phyloP scores from a whole-genome alignment of 768 basidiomycete species.

The Filobasidium wieringae region DNA sequence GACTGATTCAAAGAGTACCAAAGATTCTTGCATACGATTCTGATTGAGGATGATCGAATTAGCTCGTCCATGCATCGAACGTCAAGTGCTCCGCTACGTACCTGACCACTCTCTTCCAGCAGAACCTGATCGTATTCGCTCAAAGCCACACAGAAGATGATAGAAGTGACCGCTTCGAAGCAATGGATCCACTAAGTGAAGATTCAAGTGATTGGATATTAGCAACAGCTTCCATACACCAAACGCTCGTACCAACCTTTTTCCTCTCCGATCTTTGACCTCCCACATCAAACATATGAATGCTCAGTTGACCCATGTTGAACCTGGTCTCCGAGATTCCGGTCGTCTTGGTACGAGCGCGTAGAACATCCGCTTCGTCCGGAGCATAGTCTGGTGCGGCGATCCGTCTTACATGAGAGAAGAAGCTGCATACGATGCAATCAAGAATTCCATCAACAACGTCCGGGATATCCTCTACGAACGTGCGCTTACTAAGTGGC shows the following conservation, averaged over 20 bases:
- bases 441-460: too few relatives aligned
- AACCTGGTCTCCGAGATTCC: constrained; percentile 80
- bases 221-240: neutral
- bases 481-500: constrained; percentile 60
- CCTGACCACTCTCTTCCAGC: constrained; percentile 50
- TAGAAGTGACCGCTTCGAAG: constrained; percentile 67
- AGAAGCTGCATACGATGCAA: constrained; percentile 55
- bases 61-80: neutral
- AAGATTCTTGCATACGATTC: constrained; percentile 68
- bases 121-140: constrained; percentile 65
- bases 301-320: constrained; percentile 44
- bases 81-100: constrained; percentile 6
- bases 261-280: constrained; percentile 71
- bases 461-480: too few relatives aligned
- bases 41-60: constrained; percentile 25
- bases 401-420: constrained; percentile 71
- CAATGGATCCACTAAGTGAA: constrained; percentile 6
- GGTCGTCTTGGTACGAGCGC: constrained; percentile 77
- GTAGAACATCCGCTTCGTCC: constrained; percentile 70
- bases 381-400: constrained; percentile 70
- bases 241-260: constrained; percentile 22
- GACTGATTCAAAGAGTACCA: constrained; percentile 63
- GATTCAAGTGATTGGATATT: neutral
- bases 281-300: constrained; percentile 65
- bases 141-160: constrained; percentile 65